Conservation (phyloP, 768 basidiomycete genomes). For the Lactarius trivialis region DNA sequence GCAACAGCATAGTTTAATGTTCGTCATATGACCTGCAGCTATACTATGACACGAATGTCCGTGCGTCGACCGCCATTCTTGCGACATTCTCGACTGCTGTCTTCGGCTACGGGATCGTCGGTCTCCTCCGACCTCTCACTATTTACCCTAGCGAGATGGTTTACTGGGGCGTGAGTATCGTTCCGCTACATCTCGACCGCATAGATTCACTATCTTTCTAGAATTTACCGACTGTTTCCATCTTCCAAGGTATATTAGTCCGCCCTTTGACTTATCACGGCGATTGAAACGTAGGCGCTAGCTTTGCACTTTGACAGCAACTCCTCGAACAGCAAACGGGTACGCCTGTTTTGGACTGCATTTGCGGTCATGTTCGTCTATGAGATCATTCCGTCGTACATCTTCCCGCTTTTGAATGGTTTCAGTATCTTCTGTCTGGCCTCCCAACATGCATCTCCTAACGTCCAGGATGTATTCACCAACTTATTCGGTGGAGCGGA, state of each 20-base stretch:
- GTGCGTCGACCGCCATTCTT: conserved; percentile 49
- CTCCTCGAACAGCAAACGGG: conserved; percentile 40
- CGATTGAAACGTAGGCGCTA: conserved; percentile 31
- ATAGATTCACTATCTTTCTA: conserved; percentile 18
- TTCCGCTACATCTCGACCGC: neutral
- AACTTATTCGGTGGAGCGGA: conserved; percentile 61
- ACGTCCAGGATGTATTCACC: conserved; percentile 44
- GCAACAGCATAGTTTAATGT: neutral
- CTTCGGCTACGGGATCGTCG: conserved; percentile 60
- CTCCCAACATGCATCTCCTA: conserved; percentile 41
- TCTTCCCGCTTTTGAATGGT: conserved; percentile 59
- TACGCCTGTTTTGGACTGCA: conserved; percentile 47
- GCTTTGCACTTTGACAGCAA: conserved; percentile 45
- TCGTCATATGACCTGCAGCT: conserved; percentile 32
- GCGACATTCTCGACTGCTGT: conserved; percentile 59
- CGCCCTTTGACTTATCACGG: neutral
- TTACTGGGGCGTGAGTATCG: conserved; percentile 44
- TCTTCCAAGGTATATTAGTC: conserved; percentile 44
- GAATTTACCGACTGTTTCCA: conserved; percentile 53
- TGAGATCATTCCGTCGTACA: conserved; percentile 49
- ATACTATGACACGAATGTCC: conserved; percentile 52
- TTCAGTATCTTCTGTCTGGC: conserved; percentile 56
- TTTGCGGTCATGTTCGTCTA: conserved; percentile 48
- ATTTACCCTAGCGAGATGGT: conserved; percentile 62
- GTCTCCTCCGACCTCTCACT: conserved; percentile 49